Percentiles rank a stretch among this genome's conserved stretches.
phyloP scores from a whole-genome alignment of 2,329 filamentous ascomycete species.

The Xylaria polymorpha region DNA sequence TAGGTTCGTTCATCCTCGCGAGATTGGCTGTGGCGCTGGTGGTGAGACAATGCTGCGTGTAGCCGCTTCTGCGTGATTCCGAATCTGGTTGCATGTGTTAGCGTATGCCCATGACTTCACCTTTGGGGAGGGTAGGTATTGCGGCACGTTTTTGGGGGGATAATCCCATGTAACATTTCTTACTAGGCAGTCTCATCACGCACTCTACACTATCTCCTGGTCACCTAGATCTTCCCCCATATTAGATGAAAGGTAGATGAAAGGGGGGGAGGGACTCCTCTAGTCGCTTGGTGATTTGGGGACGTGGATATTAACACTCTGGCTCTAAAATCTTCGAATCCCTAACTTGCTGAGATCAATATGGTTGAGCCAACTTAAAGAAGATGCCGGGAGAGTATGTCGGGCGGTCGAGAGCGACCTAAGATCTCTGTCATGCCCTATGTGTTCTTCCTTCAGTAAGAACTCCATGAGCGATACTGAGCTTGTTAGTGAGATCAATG shows the following conservation, averaged over 20 bases:
- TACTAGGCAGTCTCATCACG: not conserved
- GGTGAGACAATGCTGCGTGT: not conserved
- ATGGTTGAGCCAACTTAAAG: too few species aligned
- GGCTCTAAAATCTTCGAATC: not conserved
- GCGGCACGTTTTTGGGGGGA: not conserved
- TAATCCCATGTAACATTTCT: not conserved
- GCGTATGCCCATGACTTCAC: not conserved
- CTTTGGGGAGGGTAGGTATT: not conserved
- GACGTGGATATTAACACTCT: not conserved
- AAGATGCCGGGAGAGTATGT: too few species aligned
- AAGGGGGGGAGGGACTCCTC: too few species aligned
- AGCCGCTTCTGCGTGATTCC: not conserved
- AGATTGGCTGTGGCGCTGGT: not conserved
- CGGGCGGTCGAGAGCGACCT: too few species aligned
- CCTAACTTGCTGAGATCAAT: not conserved
- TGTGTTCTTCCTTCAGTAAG: constrained; percentile 4
- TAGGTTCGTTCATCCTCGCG: not conserved
- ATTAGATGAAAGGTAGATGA: not conserved
- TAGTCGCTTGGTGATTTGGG: not conserved
- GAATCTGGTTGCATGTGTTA: not conserved
- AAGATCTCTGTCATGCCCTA: too few species aligned
- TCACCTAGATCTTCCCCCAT: not conserved
- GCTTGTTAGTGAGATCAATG: not conserved
- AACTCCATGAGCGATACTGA: constrained; percentile 3
- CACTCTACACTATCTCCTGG: not conserved